Evolutionary conservation across 805 yeast genomes (phyloP), one percentile per base, ranked within the genome.

Genomic region (Starmerella stellata): DNA sequence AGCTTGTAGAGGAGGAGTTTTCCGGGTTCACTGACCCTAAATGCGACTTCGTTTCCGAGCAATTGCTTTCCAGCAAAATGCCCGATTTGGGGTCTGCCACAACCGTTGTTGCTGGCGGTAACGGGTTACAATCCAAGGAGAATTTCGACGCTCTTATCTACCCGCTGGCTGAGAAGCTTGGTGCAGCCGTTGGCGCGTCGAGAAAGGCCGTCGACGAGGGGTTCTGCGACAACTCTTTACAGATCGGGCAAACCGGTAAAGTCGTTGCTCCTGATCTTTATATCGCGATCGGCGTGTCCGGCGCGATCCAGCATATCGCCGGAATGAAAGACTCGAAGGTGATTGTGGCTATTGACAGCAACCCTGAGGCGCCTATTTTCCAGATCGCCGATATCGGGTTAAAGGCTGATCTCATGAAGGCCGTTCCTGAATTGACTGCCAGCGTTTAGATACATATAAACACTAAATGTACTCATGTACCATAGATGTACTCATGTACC

Each of bases 141-240:
- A 76, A 78, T 41, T 87, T 87, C 58, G 92, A 80, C 40, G 56
- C 66, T 39, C 48, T 81, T 42, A 65, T 90, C 38, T 72, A 68
- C 49, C 96, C 98, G 37, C 65, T 87, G 47, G 95, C 96, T 5
- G 74, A 72, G 41, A 68, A 78, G 43, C 63, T 87, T 42, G 70
- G 74, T 40, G 98, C 96, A 2, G 96, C 93, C 39, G 77, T 87
- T 36, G 98, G 98, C 53, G 96, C 96, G 3, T 81, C 95, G 5
- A 75, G 98, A 59, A 96, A 95, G 16, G 98, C 96, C 25, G 98
- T 90, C 19, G 98, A 87, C 60, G 69, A 92, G 34, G 96, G 95
- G 0, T 83, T 72, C 57, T 83, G 93, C 55, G 96, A 90, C 55
- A 90, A 87, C 63, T 83, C 96, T 7, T 68, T 87, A 51, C 98